A percentile compares a stretch with the other conserved stretches of the same genome.
Conservation (phyloP, 495 filamentous ascomycete species). For the Neurospora sublineolata region DNA sequence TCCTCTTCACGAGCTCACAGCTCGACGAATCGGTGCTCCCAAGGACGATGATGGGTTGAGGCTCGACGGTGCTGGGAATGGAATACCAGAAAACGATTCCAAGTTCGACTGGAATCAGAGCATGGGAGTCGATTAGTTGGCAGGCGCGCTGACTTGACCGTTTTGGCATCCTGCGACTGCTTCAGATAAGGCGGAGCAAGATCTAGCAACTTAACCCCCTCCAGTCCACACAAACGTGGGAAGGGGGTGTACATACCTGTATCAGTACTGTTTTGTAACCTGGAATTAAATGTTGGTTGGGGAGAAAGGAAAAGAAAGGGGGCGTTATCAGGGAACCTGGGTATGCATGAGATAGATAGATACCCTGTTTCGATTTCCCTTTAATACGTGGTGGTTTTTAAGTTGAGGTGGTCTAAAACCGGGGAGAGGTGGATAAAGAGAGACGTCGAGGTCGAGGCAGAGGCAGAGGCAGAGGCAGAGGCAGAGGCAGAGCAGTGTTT, state of each 20-base stretch:
- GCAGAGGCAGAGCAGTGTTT: background rate
- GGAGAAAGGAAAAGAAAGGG: background rate
- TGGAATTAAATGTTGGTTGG: background rate
- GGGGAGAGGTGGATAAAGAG: background rate
- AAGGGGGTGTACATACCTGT: background rate
- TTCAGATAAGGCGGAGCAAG: background rate
- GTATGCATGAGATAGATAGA: background rate
- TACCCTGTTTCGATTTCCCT: background rate
- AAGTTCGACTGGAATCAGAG: conserved; percentile 14
- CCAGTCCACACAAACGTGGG: background rate
- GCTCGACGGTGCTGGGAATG: background rate
- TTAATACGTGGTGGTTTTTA: background rate
- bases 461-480: background rate
- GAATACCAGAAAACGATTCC: background rate
- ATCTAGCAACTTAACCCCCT: background rate
- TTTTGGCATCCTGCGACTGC: background rate
- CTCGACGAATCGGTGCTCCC: background rate
- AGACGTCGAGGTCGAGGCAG: background rate
- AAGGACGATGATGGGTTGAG: background rate
- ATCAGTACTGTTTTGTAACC: background rate
- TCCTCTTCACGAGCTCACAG: background rate
- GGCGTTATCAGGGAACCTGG: background rate
- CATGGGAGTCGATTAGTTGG: conserved; percentile 25
- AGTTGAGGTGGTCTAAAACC: background rate
- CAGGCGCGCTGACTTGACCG: background rate